These are phyloP conservation scores for Malus hybrid DNA, from an alignment of 331 rosid species.

Conservation along the genomic window DNA sequence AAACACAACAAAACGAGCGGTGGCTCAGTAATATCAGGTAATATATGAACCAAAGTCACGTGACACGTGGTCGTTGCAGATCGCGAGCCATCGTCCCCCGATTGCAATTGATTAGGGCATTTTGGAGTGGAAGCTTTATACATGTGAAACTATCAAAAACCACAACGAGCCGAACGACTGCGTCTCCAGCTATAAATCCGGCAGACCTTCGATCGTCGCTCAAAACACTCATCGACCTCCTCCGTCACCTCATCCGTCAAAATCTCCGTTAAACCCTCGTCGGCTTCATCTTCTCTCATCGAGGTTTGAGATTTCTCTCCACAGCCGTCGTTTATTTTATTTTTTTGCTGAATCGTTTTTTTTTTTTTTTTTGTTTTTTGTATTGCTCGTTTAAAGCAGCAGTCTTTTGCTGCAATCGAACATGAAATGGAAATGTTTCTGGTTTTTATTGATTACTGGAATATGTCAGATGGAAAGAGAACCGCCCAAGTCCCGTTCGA, in stretches of 20 bases:
- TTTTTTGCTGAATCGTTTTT: background rate
- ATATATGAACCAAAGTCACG: background rate
- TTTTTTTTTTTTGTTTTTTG: too few relatives aligned
- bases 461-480: background rate
- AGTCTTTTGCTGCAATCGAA: too few relatives aligned
- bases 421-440: too few relatives aligned
- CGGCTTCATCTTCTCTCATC: background rate
- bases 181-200: background rate
- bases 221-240: background rate
- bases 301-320: background rate
- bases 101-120: conserved; percentile 13
- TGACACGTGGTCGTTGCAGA: conserved; percentile 8
- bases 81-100: background rate
- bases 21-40: too few relatives aligned
- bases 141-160: background rate
- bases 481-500: background rate
- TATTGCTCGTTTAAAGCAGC: too few relatives aligned
- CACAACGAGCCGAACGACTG: background rate
- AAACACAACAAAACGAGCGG: too few relatives aligned
- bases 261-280: background rate
- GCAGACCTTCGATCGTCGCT: background rate
- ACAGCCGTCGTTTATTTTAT: too few relatives aligned
- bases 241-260: background rate
- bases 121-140: background rate
- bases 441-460: too few relatives aligned